Conservation (phyloP, 768 basidiomycete species). For the Boletus subcaerulescens region DNA sequence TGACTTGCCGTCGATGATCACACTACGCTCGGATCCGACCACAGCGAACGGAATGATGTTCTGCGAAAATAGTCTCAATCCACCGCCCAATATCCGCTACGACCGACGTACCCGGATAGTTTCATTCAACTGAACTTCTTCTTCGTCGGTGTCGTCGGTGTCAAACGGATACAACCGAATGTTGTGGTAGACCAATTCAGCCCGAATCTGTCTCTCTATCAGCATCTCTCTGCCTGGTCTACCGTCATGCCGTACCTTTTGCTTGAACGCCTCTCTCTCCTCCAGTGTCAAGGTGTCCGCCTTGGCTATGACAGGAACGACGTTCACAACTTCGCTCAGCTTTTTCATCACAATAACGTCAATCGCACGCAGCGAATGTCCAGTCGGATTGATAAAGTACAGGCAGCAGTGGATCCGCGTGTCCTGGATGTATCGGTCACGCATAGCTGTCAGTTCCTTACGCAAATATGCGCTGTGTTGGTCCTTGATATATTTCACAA, state of each 20-base stretch:
- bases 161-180: conserved; percentile 97
- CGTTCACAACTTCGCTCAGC: conserved; percentile 97
- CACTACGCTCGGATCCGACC: conserved; percentile 94
- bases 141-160: conserved; percentile 91
- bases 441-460: conserved; percentile 98
- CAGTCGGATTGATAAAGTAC: conserved; percentile 99
- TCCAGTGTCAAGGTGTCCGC: conserved; percentile 91
- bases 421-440: conserved; percentile 97
- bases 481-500: conserved; percentile 99
- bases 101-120: conserved; percentile 71
- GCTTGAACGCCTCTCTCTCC: conserved; percentile 91
- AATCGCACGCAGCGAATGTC: conserved; percentile 92
- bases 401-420: conserved; percentile 98
- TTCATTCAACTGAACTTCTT: conserved; percentile 88
- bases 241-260: conserved; percentile 53
- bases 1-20: conserved; percentile 93
- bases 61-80: conserved; percentile 39
- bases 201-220: conserved; percentile 68
- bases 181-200: conserved; percentile 86
- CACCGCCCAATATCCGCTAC: background rate
- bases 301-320: conserved; percentile 99
- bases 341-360: conserved; percentile 99
- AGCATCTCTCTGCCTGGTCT: background rate
- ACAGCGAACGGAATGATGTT: conserved; percentile 95
- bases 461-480: conserved; percentile 98